phyloP scores from a whole-genome alignment of 257 asterid species.

The Nicotiana undulata region DNA sequence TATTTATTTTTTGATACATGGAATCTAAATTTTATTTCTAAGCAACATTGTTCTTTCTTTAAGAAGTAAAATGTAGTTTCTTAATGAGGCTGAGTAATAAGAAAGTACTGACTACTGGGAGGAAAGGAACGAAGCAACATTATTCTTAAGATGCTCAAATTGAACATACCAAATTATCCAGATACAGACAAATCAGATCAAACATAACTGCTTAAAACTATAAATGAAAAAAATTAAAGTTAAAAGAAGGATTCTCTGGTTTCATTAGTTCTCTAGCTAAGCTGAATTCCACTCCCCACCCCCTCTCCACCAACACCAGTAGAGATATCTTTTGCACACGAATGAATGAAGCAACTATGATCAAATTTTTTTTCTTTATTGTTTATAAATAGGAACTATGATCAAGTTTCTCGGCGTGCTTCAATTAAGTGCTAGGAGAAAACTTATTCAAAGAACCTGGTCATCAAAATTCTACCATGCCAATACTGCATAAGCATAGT shows the following conservation, averaged over 20 bases:
- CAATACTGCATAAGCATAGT: conserved; percentile 1
- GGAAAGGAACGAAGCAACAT: neutral
- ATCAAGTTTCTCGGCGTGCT: neutral
- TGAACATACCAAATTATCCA: neutral
- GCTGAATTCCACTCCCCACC: neutral
- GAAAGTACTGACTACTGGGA: neutral
- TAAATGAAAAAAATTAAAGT: neutral
- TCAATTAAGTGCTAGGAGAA: neutral
- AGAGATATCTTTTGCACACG: neutral
- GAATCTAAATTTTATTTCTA: neutral
- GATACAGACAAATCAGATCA: neutral
- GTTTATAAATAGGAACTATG: neutral
- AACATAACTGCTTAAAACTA: neutral
- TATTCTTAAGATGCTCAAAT: neutral
- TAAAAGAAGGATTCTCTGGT: neutral
- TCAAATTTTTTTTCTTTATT: too few relatives aligned
- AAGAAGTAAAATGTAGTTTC: neutral
- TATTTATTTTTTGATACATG: neutral
- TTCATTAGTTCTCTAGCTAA: neutral
- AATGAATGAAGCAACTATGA: neutral
- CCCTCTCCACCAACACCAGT: neutral
- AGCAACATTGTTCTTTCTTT: neutral
- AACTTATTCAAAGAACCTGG: neutral
- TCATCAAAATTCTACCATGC: neutral
- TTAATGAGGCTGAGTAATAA: neutral